Percentiles rank a stretch among this genome's conserved stretches.
Evolutionary conservation across 768 basidiomycete genomes (phyloP).

Genomic region (Xerocomellus chrysenteron): DNA sequence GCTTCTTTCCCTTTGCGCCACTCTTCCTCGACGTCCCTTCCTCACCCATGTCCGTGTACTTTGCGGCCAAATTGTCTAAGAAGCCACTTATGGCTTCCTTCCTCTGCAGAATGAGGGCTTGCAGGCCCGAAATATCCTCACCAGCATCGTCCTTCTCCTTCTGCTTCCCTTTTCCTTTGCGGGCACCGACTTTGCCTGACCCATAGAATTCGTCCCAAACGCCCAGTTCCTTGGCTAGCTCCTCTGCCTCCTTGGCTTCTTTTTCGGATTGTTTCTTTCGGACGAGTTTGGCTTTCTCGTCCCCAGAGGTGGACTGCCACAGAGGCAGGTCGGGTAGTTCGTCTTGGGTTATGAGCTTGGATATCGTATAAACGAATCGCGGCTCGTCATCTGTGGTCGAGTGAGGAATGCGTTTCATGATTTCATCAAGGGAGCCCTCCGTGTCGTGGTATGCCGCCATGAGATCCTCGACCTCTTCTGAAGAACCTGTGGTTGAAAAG

Average conservation of each 20-base stretch:
- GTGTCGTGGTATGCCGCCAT: constrained; percentile 69
- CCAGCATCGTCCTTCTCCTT: constrained; percentile 40
- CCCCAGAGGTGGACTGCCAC: constrained; percentile 74
- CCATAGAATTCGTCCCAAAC: constrained; percentile 96
- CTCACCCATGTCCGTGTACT: constrained; percentile 57
- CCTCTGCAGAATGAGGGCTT: constrained; percentile 79
- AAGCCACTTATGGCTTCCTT: constrained; percentile 69
- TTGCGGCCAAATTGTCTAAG: constrained; percentile 71
- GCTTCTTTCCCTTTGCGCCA: constrained; percentile 52
- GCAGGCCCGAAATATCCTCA: constrained; percentile 65
- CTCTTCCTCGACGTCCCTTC: constrained; percentile 32
- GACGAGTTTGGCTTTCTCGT: constrained; percentile 74
- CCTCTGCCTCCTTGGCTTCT: constrained; percentile 84
- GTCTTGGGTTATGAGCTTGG: constrained; percentile 60
- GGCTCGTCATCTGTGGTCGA: constrained; percentile 81
- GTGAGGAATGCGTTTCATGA: constrained; percentile 86
- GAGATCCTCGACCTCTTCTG: constrained; percentile 82
- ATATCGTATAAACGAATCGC: constrained; percentile 72
- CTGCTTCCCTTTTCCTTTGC: constrained; percentile 54
- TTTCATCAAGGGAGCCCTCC: constrained; percentile 71
- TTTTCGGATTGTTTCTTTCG: constrained; percentile 72
- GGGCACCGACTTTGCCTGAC: constrained; percentile 62
- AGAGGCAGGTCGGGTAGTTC: constrained; percentile 51
- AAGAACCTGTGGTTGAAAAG: constrained; percentile 58
- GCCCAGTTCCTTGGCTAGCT: constrained; percentile 80